Evolutionary conservation across 495 filamentous ascomycete species (phyloP).

Genomic region (Neurospora intermedia): DNA sequence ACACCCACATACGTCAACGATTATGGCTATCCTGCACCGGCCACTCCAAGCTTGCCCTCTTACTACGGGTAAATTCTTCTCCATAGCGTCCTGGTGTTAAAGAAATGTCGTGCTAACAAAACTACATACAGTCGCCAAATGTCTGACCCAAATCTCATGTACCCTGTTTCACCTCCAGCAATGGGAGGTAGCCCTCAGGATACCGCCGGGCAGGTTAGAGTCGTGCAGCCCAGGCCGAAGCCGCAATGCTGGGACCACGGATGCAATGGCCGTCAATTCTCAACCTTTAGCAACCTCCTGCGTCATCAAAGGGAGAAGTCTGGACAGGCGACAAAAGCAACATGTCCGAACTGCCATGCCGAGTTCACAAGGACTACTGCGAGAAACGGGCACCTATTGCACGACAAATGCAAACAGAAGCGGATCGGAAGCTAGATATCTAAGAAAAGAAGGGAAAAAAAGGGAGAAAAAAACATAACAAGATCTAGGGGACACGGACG

Average conservation of each 20-base stretch:
- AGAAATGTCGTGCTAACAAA: slow-evolving; percentile 9
- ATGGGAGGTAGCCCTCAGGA: slow-evolving; percentile 20
- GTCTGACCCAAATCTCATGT: slow-evolving; percentile 33
- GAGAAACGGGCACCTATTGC: slow-evolving; percentile 74
- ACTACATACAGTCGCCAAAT: slow-evolving; percentile 21
- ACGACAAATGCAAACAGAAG: slow-evolving; percentile 79
- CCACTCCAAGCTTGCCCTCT: slow-evolving; percentile 28
- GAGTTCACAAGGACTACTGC: slow-evolving; percentile 89
- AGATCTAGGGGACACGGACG: background rate
- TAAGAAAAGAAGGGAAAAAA: background rate
- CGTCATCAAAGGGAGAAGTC: slow-evolving; percentile 92
- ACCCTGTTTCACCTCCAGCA: slow-evolving; percentile 23
- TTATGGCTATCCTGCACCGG: slow-evolving; percentile 30
- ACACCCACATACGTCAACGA: slow-evolving; percentile 22
- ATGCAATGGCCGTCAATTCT: slow-evolving; percentile 88
- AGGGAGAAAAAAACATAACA: too few species aligned
- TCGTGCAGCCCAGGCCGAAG: slow-evolving; percentile 67
- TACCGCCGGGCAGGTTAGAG: slow-evolving; percentile 45
- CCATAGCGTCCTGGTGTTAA: background rate
- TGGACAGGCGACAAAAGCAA: slow-evolving; percentile 74
- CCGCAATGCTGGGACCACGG: slow-evolving; percentile 95
- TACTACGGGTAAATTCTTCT: slow-evolving; percentile 31
- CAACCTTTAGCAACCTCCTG: slow-evolving; percentile 88
- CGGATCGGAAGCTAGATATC: slow-evolving; percentile 26
- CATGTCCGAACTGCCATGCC: slow-evolving; percentile 77